Conservation (phyloP, 1,284 basidiomycete genomes). For the Porphyrellus sp. region DNA sequence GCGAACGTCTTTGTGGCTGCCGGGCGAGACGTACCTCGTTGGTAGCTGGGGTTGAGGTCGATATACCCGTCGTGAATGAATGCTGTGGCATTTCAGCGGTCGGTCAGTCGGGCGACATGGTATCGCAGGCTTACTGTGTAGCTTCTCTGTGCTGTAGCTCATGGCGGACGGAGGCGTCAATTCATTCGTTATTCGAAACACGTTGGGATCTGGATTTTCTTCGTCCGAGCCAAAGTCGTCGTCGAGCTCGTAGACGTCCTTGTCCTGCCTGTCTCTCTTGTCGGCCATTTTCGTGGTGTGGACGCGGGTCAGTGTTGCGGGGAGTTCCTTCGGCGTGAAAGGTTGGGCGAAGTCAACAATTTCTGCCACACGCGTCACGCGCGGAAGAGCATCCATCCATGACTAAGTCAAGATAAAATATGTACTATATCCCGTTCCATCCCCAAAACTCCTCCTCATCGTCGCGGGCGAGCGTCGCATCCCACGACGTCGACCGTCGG, state of each 20-base stretch:
- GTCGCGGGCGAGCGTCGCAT: conserved; percentile 37
- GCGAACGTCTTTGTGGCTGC: neutral
- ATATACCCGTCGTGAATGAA: conserved; percentile 63
- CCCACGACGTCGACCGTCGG: conserved; percentile 39
- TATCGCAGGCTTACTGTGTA: conserved; percentile 48
- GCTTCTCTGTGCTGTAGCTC: conserved; percentile 43
- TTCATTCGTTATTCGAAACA: conserved; percentile 47
- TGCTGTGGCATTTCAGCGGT: conserved; percentile 34
- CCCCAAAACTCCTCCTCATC: conserved; percentile 39
- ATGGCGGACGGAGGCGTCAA: conserved; percentile 39
- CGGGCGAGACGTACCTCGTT: conserved; percentile 48
- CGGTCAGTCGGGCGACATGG: neutral
- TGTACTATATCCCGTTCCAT: conserved; percentile 25
- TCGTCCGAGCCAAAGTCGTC: conserved; percentile 42
- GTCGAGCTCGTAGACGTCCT: conserved; percentile 51
- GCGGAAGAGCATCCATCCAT: neutral
- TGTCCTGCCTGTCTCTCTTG: conserved; percentile 28
- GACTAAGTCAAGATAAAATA: neutral
- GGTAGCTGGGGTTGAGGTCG: conserved; percentile 65
- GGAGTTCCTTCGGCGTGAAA: neutral
- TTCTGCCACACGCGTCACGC: conserved; percentile 17
- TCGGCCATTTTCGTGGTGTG: conserved; percentile 6
- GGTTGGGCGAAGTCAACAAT: neutral
- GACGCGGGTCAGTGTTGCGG: neutral
- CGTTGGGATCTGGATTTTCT: conserved; percentile 37